A percentile compares a stretch with the other conserved stretches of the same genome.
Conservation (phyloP, 345 rosid genomes). For the Noccaea caerulescens region DNA sequence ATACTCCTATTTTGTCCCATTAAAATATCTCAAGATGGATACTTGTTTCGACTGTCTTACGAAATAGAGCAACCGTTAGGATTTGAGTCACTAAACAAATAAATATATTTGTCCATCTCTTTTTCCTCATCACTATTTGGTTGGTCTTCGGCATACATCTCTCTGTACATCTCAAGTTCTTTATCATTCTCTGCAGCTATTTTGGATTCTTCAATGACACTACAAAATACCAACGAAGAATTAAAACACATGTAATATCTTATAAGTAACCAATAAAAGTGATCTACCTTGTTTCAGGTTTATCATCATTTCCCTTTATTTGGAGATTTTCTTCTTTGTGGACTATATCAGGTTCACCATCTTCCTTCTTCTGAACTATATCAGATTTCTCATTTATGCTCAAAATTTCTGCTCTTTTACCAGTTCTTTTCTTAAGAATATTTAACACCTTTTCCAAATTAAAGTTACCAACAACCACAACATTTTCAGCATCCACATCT, state of each 20-base stretch:
- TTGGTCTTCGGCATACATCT: background rate
- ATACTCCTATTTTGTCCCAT: too few relatives aligned
- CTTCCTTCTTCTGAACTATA: background rate
- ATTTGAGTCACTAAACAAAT: background rate
- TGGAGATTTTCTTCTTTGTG: background rate
- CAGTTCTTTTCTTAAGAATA: background rate
- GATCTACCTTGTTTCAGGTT: background rate
- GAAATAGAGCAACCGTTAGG: background rate
- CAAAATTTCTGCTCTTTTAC: constrained; percentile 1
- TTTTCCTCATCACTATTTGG: background rate
- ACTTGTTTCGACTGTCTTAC: background rate
- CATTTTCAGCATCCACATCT: background rate
- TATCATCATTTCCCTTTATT: background rate
- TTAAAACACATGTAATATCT: background rate
- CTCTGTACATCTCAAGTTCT: background rate
- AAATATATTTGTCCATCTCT: background rate
- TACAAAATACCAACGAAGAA: background rate
- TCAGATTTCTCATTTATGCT: background rate
- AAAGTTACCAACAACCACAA: constrained; percentile 9
- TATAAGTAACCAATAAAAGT: background rate
- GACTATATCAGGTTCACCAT: background rate
- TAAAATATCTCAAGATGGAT: background rate
- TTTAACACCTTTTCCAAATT: background rate
- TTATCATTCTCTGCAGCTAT: background rate
- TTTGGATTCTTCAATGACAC: background rate